A percentile compares a stretch with the other conserved stretches of the same genome.
Evolutionary conservation across 805 yeast genomes (phyloP).

Genomic region (Kluyveromyces aestuarii): DNA sequence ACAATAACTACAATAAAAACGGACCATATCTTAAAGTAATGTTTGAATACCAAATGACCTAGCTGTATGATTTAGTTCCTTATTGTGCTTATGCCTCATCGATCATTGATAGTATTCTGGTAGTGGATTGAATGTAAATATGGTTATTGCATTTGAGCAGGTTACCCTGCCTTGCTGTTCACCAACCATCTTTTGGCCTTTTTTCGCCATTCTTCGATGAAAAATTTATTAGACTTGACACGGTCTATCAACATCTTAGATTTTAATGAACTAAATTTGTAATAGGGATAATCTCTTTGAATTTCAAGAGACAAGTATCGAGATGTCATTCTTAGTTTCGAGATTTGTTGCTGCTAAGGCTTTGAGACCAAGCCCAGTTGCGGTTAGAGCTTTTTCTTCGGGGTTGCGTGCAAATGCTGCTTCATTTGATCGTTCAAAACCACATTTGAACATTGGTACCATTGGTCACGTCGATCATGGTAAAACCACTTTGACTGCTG

Average conservation of each 20-base stretch:
- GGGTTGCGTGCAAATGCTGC: constrained; percentile 39
- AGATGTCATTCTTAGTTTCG: constrained; percentile 14
- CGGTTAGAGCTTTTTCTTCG: constrained; percentile 13
- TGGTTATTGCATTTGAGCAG: too few relatives aligned
- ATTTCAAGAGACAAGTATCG: neutral
- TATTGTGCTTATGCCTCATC: too few relatives aligned
- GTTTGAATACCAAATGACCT: too few relatives aligned
- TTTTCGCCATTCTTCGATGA: neutral
- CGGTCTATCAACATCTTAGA: too few relatives aligned
- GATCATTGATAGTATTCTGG: too few relatives aligned
- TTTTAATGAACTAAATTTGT: too few relatives aligned
- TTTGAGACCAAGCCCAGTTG: constrained; percentile 2
- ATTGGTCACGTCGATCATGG: constrained; percentile 99
- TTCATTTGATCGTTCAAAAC: constrained; percentile 88
- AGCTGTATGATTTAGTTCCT: too few relatives aligned
- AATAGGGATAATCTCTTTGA: too few relatives aligned
- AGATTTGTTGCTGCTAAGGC: constrained; percentile 9
- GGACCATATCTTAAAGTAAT: constrained; percentile 42
- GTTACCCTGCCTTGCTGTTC: neutral
- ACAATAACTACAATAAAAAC: constrained; percentile 80
- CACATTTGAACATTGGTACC: constrained; percentile 95
- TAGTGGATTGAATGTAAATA: too few relatives aligned
- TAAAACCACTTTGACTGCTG: constrained; percentile 96
- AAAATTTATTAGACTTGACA: neutral
- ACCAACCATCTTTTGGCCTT: neutral